A percentile compares a stretch with the other conserved stretches of the same genome.
Conservation (phyloP, 164 flowering plant species). For the Stephania japonica region DNA sequence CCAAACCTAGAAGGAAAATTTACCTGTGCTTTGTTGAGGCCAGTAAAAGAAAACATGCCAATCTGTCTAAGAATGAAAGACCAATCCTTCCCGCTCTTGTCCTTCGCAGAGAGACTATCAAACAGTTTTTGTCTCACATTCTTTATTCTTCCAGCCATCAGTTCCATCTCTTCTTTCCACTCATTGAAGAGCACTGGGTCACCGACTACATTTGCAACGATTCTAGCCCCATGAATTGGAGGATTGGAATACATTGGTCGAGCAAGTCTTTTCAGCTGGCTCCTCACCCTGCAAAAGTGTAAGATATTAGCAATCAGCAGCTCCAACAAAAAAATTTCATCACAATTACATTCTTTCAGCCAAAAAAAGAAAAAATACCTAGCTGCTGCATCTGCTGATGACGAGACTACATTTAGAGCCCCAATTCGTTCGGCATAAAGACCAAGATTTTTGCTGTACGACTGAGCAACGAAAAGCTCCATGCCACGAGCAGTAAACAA, state of each 20-base stretch:
- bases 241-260: slow-evolving; percentile 99
- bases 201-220: slow-evolving; percentile 93
- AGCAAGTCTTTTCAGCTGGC: slow-evolving; percentile 93
- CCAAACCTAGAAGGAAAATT: neutral
- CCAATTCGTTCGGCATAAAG: slow-evolving; percentile 96
- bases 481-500: slow-evolving; percentile 77
- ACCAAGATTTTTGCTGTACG: slow-evolving; percentile 93
- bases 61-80: slow-evolving; percentile 88
- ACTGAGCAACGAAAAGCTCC: slow-evolving; percentile 94
- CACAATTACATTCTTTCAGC: neutral
- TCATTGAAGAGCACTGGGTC: slow-evolving; percentile 67
- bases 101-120: slow-evolving; percentile 68
- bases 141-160: slow-evolving; percentile 98
- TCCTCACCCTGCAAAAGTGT: slow-evolving; percentile 68
- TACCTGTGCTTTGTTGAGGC: slow-evolving; percentile 93
- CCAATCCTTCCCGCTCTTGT: slow-evolving; percentile 91
- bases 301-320: neutral
- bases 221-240: slow-evolving; percentile 89
- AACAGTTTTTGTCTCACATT: slow-evolving; percentile 74
- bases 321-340: neutral
- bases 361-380: slow-evolving; percentile 35
- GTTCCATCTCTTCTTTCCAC: slow-evolving; percentile 94
- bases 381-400: slow-evolving; percentile 77
- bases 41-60: slow-evolving; percentile 98
- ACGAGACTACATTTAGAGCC: slow-evolving; percentile 86